These are phyloP conservation scores for Epicoccum sorghinum DNA, from an alignment of 2,329 filamentous ascomycete species.

Conservation along the genomic window DNA sequence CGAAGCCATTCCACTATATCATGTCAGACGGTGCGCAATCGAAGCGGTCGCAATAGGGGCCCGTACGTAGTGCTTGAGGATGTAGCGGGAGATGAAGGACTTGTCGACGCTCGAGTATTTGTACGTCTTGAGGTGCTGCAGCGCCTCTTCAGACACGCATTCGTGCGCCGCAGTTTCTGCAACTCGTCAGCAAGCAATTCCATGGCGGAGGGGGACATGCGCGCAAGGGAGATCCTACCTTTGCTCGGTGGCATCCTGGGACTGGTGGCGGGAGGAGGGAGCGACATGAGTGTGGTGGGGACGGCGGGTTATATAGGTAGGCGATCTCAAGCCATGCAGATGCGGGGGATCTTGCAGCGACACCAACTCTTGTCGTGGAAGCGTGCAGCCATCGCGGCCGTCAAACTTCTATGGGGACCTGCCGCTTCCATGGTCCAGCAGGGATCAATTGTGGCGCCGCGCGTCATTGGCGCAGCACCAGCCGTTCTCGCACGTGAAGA, in stretches of 20 bases:
- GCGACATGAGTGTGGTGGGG: conserved; percentile 42
- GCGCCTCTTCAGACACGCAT: conserved; percentile 83
- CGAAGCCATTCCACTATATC: conserved; percentile 91
- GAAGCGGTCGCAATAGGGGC: background rate
- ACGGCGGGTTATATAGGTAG: conserved; percentile 29
- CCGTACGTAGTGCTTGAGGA: conserved; percentile 91
- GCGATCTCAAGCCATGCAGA: conserved; percentile 22
- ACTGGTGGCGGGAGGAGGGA: conserved; percentile 45
- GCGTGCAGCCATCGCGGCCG: conserved; percentile 10
- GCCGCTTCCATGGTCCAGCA: conserved; percentile 11
- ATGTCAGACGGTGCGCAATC: conserved; percentile 30
- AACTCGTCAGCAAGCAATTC: conserved; percentile 4
- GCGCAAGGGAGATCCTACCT: conserved; percentile 28
- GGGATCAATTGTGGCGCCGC: conserved; percentile 7
- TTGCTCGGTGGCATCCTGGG: conserved; percentile 47
- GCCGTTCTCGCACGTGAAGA: conserved; percentile 11
- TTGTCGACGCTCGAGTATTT: conserved; percentile 98
- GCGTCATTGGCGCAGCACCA: conserved; percentile 15
- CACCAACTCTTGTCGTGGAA: conserved; percentile 17
- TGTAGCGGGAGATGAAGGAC: conserved; percentile 89
- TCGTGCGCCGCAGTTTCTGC: conserved; percentile 69
- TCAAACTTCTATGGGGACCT: conserved; percentile 19
- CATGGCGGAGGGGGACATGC: conserved; percentile 3
- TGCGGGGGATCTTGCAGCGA: conserved; percentile 19
- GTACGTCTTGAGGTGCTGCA: conserved; percentile 91